Percentiles rank a stretch among this genome's conserved stretches.
Conservation (phyloP, 208 protist species). For the Crithidia bombi region DNA sequence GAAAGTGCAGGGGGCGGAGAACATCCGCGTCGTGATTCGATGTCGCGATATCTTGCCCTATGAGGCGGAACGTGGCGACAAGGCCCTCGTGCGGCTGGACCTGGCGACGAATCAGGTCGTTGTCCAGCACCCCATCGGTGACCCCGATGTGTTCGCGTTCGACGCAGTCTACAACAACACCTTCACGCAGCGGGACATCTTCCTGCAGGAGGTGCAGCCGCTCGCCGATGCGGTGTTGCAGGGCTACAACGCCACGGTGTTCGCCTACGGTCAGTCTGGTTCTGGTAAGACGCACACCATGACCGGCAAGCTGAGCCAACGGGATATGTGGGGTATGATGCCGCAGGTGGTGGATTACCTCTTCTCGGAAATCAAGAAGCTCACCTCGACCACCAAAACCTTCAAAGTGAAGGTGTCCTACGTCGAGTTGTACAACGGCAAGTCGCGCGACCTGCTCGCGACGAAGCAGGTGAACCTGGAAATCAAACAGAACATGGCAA, state of each 20-base stretch:
- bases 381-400: constrained; percentile 81
- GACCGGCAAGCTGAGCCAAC: constrained; percentile 82
- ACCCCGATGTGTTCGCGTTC: constrained; percentile 87
- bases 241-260: constrained; percentile 93
- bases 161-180: constrained; percentile 94
- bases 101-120: constrained; percentile 87
- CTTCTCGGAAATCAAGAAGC: constrained; percentile 87
- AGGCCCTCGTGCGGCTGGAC: constrained; percentile 86
- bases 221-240: constrained; percentile 88
- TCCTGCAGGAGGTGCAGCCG: constrained; percentile 87
- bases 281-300: constrained; percentile 94
- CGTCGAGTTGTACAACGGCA: constrained; percentile 93
- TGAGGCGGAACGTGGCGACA: constrained; percentile 87
- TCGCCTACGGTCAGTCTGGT: constrained; percentile 93
- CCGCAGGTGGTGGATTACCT: constrained; percentile 88
- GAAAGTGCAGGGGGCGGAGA: constrained; percentile 77
- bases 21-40: constrained; percentile 91
- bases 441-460: constrained; percentile 83
- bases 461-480: constrained; percentile 86
- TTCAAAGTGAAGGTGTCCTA: constrained; percentile 91
- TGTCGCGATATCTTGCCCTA: constrained; percentile 81
- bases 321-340: constrained; percentile 92
- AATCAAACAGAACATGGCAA: constrained; percentile 92
- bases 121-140: constrained; percentile 86
- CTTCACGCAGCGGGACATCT: constrained; percentile 92